Base-by-base conservation (phyloP, 176 grass and related monocot genomes). In the Ananas comosus region DNA sequence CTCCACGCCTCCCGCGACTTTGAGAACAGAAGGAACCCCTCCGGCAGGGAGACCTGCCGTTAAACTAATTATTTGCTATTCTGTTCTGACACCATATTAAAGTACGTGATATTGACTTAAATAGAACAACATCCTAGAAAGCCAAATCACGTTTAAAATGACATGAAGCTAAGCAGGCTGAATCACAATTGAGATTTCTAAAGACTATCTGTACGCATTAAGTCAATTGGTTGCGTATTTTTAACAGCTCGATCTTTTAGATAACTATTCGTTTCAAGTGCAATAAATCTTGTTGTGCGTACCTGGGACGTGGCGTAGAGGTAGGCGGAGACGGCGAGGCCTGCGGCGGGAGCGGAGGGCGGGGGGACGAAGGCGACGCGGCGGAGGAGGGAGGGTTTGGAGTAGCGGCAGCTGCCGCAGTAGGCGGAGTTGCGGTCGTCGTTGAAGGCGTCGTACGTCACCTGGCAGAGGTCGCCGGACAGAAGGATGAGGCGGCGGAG, bases 361-460 rank as follows among this genome's bases (percentile, higher is more conserved):
- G 86, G 84, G 79, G 83, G 72, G 57, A 10, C 19, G 54, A 56
- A 50, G 51, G 71, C n/a, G 51, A 69, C 64, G n/a, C 24, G 28
- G 7, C 13, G 29, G 78, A 91, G 80, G 67, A 96, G 85, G 57
- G 73, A 80, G 13, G 81, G 9, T 52, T 16, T 70, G 64, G 85
- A 91, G 88, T 71, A 91, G 70, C 88, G 92, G 86, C 88, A 91
- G 75, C 78, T 85, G 76, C 92, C 88, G 65, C 72, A 89, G 69
- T 91, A 91, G 70, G 51, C 83, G 63, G 86, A 96, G 51, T 87
- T 69, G 1, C 61, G 0, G 49, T 96, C 92, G 53, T 77, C 81
- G 88, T 82, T 80, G 92, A 96, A 96, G 51, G 88, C 82, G 81
- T 91, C 88, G 77, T 91, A 89, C 72, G 86, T 91, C 67, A 89